These are phyloP conservation scores for Trichoderma harzianum DNA, from an alignment of 2,329 filamentous ascomycete genomes.

Conservation along the genomic window DNA sequence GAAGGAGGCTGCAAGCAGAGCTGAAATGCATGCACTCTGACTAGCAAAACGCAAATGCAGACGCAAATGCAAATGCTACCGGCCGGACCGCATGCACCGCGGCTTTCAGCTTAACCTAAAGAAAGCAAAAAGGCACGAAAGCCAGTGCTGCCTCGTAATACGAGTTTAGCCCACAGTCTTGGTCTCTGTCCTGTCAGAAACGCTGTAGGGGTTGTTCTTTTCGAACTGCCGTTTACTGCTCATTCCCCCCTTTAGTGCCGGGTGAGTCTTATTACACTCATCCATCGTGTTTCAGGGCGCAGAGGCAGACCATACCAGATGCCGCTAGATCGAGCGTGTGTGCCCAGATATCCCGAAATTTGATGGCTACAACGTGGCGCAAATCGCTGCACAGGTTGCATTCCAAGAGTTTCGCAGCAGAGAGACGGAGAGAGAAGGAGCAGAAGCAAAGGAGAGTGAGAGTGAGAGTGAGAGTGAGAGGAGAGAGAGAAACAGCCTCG, in stretches of 20 bases:
- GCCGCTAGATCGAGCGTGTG: constrained; percentile 5
- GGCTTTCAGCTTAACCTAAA: neutral
- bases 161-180: neutral
- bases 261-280: constrained; percentile 13
- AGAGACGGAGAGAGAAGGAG: neutral
- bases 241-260: constrained; percentile 7
- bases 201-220: constrained; percentile 7
- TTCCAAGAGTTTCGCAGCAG: neutral
- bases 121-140: neutral
- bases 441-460: neutral
- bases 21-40: neutral
- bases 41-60: neutral
- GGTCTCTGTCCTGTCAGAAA: neutral
- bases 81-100: neutral
- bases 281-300: constrained; percentile 19
- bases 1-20: neutral
- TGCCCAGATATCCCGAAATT: constrained; percentile 14
- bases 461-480: neutral
- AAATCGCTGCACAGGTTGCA: neutral
- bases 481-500: neutral
- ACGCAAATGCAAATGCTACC: neutral
- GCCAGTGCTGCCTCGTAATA: neutral
- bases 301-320: constrained; percentile 11
- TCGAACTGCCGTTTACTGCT: constrained; percentile 6
- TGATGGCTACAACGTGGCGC: constrained; percentile 9